A percentile compares a stretch with the other conserved stretches of the same genome.
These are phyloP conservation scores for Madurella mycetomatis DNA, from an alignment of 2,329 filamentous ascomycete genomes.

Conservation along the genomic window DNA sequence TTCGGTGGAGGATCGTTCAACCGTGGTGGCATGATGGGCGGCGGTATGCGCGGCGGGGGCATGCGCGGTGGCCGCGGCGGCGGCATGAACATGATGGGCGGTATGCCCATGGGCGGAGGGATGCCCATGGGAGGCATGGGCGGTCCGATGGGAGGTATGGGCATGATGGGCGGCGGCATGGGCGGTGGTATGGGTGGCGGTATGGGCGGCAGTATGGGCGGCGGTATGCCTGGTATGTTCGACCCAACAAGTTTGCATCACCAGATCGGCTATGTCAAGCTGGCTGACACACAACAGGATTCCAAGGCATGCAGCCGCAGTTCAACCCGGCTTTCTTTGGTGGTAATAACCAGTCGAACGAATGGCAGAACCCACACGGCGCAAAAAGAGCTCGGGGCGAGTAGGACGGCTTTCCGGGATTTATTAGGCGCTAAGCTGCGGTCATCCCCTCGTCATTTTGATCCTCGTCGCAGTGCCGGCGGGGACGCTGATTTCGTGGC, in stretches of 20 bases:
- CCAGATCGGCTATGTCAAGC: neutral
- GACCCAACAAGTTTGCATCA: constrained; percentile 15
- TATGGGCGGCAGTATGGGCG: constrained; percentile 42
- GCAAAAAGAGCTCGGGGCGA: constrained; percentile 76
- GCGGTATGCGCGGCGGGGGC: constrained; percentile 33
- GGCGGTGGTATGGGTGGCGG: constrained; percentile 43
- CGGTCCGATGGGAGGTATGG: constrained; percentile 37
- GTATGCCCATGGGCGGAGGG: constrained; percentile 29
- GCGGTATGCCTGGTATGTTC: constrained; percentile 54
- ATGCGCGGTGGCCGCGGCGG: constrained; percentile 51
- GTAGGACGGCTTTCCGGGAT: constrained; percentile 29
- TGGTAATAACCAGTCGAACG: constrained; percentile 43
- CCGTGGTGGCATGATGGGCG: constrained; percentile 37
- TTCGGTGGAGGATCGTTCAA: constrained; percentile 45
- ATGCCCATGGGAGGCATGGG: constrained; percentile 39
- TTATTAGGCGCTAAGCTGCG: neutral
- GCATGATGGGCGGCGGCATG: constrained; percentile 42
- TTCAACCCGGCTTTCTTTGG: constrained; percentile 73
- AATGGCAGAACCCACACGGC: constrained; percentile 76
- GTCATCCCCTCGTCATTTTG: neutral
- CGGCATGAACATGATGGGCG: constrained; percentile 40
- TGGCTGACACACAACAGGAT: constrained; percentile 41
- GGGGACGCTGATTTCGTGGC: too few relatives aligned
- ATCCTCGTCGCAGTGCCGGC: neutral
- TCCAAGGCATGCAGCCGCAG: constrained; percentile 63